Conservation (phyloP, 164 flowering plant species). For the Houttuynia cordata region DNA sequence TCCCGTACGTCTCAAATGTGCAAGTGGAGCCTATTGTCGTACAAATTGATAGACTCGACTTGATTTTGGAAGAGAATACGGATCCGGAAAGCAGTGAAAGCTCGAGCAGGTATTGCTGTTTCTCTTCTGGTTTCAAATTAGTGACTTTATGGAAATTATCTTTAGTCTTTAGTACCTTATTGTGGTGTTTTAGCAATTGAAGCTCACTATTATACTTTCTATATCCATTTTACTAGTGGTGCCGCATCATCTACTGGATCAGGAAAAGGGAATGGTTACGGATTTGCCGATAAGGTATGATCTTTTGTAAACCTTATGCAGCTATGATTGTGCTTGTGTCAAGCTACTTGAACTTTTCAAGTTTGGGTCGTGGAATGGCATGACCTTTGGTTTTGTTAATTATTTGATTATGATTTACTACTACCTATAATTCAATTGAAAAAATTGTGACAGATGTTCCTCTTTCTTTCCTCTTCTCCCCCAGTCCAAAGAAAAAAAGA, state of each 20-base stretch:
- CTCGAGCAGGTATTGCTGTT: slow-evolving; percentile 35
- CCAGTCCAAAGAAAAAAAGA: too few relatives aligned
- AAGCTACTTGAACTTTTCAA: too few relatives aligned
- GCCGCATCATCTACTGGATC: slow-evolving; percentile 41
- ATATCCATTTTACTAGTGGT: slow-evolving; percentile 24
- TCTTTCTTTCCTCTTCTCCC: too few relatives aligned
- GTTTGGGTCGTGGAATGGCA: too few relatives aligned
- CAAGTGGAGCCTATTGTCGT: slow-evolving; percentile 85
- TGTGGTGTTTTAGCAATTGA: background rate
- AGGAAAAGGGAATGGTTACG: slow-evolving; percentile 77
- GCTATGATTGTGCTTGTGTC: background rate
- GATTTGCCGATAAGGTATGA: slow-evolving; percentile 92
- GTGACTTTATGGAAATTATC: background rate
- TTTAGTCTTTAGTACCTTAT: too few relatives aligned
- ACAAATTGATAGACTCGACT: slow-evolving; percentile 82
- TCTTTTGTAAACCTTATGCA: background rate
- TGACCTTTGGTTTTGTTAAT: too few relatives aligned
- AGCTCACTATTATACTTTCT: background rate
- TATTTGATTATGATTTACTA: too few relatives aligned
- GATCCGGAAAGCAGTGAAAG: slow-evolving; percentile 34
- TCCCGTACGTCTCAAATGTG: slow-evolving; percentile 77
- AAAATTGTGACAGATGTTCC: too few relatives aligned
- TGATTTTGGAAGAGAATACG: slow-evolving; percentile 80
- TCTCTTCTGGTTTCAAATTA: too few relatives aligned
- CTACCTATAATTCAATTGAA: too few relatives aligned